These are phyloP conservation scores for Madurella fahalii DNA, from an alignment of 2,329 filamentous ascomycete species.

Conservation along the genomic window DNA sequence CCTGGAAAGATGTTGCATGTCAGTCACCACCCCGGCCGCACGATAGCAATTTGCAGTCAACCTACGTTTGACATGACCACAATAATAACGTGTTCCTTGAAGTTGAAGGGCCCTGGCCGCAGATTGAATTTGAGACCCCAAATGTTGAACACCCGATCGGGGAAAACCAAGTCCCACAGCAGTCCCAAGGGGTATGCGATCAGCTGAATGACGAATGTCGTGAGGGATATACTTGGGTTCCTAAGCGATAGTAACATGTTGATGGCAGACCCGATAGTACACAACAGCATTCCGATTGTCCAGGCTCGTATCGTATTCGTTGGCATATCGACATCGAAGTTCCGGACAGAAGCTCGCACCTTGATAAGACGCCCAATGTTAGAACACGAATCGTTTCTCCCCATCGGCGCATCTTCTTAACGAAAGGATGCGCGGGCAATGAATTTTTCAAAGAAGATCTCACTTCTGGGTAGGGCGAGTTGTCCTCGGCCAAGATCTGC, in stretches of 20 bases:
- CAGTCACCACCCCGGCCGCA: neutral
- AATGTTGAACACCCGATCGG: constrained; percentile 47
- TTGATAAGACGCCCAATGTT: constrained; percentile 32
- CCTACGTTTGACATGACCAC: constrained; percentile 62
- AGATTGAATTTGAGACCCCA: constrained; percentile 54
- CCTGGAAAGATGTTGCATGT: constrained; percentile 33
- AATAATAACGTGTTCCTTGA: constrained; percentile 59
- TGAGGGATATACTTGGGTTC: constrained; percentile 56
- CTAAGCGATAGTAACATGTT: constrained; percentile 60
- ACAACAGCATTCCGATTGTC: constrained; percentile 57
- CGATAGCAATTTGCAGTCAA: constrained; percentile 3
- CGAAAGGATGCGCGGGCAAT: neutral
- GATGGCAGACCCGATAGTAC: constrained; percentile 57
- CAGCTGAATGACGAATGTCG: constrained; percentile 59
- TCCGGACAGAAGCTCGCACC: constrained; percentile 61
- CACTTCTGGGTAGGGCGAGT: constrained; percentile 65
- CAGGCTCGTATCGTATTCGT: constrained; percentile 62
- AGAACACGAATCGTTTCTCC: constrained; percentile 6
- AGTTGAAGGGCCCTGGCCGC: constrained; percentile 55
- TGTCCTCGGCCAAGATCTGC: constrained; percentile 56
- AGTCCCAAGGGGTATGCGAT: constrained; percentile 57
- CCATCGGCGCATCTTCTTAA: neutral
- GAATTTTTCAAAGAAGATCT: constrained; percentile 19
- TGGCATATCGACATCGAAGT: constrained; percentile 61
- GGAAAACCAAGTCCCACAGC: constrained; percentile 52